Evolutionary conservation across 768 basidiomycete species (phyloP).

Genomic region (Cystofilobasidium bisporidii): DNA sequence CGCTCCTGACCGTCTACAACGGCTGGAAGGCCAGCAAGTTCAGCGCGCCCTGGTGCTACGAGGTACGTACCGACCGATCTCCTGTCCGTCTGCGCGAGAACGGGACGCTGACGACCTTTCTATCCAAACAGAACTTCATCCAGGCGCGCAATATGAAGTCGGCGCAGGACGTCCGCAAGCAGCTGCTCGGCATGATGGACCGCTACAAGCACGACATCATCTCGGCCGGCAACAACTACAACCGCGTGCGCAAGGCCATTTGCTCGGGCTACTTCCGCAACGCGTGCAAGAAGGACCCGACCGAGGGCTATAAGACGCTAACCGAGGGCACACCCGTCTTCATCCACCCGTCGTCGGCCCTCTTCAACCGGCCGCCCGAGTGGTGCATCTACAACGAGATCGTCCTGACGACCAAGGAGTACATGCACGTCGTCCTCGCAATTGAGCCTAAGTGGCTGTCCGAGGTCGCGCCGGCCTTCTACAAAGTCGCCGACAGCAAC

Average conservation of each 20-base stretch:
- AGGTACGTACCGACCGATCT: slow-evolving; percentile 37
- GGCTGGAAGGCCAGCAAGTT: slow-evolving; percentile 96
- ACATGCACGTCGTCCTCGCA: slow-evolving; percentile 58
- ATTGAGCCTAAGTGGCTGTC: slow-evolving; percentile 98
- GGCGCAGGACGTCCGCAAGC: slow-evolving; percentile 95
- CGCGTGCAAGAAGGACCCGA: slow-evolving; percentile 49
- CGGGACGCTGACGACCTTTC: not conserved
- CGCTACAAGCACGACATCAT: slow-evolving; percentile 97
- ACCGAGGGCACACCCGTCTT: slow-evolving; percentile 93
- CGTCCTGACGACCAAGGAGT: slow-evolving; percentile 87
- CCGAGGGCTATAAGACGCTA: slow-evolving; percentile 75
- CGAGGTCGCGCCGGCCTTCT: slow-evolving; percentile 96
- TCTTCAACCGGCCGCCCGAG: slow-evolving; percentile 94
- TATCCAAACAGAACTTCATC: slow-evolving; percentile 63
- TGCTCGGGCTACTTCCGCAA: slow-evolving; percentile 97
- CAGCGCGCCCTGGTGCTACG: slow-evolving; percentile 97
- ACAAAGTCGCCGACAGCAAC: slow-evolving; percentile 94
- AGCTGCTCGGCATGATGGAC: slow-evolving; percentile 97
- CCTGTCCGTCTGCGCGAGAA: not conserved
- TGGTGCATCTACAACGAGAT: slow-evolving; percentile 71
- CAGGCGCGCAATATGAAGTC: slow-evolving; percentile 94
- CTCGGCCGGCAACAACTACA: slow-evolving; percentile 85
- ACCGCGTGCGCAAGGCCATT: slow-evolving; percentile 84
- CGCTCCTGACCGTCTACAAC: slow-evolving; percentile 73
- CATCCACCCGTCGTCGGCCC: slow-evolving; percentile 82